phyloP scores from a whole-genome alignment of 1,284 basidiomycete species.

The Vanrija humicola region DNA sequence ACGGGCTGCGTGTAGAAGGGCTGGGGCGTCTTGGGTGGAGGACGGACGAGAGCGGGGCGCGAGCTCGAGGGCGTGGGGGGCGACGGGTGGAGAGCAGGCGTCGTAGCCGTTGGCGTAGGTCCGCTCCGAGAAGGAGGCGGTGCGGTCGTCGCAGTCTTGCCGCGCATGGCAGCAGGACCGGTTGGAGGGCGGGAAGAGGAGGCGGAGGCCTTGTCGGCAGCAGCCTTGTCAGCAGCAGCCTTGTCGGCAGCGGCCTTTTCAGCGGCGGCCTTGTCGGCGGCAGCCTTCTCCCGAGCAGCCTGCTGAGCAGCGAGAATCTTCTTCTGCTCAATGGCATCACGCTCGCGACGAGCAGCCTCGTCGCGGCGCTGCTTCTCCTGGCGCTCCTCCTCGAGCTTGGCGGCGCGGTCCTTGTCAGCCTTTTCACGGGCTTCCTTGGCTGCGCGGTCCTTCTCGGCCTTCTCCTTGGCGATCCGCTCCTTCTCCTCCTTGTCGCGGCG shows the following conservation, averaged over 20 bases:
- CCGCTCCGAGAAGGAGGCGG: constrained; percentile 24
- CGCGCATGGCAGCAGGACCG: constrained; percentile 6
- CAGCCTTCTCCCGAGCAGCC: constrained; percentile 35
- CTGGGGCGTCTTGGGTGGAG: constrained; percentile 35
- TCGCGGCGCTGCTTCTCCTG: constrained; percentile 34
- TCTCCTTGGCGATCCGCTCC: constrained; percentile 59
- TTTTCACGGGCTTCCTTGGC: constrained; percentile 40
- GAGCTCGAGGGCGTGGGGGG: constrained; percentile 73
- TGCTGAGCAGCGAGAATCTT: constrained; percentile 41
- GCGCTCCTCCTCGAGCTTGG: constrained; percentile 37
- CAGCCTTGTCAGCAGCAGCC: constrained; percentile 17
- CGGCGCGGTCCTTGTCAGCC: constrained; percentile 37
- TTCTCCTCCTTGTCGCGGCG: constrained; percentile 62
- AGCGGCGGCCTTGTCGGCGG: constrained; percentile 33
- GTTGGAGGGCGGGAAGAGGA: constrained; percentile 12
- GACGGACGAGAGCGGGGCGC: constrained; percentile 5
- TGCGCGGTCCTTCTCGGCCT: constrained; percentile 58
- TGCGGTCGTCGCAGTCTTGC: constrained; percentile 3
- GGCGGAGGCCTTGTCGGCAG: constrained; percentile 33
- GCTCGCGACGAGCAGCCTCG: constrained; percentile 37
- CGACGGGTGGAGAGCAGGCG: constrained; percentile 77
- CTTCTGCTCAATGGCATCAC: constrained; percentile 38
- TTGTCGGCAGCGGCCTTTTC: constrained; percentile 30
- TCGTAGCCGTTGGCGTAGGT: constrained; percentile 21
- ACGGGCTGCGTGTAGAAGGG: constrained; percentile 20